These are phyloP conservation scores for Pochonia chlamydosporia DNA, from an alignment of 2,329 filamentous ascomycete genomes.

Conservation along the genomic window DNA sequence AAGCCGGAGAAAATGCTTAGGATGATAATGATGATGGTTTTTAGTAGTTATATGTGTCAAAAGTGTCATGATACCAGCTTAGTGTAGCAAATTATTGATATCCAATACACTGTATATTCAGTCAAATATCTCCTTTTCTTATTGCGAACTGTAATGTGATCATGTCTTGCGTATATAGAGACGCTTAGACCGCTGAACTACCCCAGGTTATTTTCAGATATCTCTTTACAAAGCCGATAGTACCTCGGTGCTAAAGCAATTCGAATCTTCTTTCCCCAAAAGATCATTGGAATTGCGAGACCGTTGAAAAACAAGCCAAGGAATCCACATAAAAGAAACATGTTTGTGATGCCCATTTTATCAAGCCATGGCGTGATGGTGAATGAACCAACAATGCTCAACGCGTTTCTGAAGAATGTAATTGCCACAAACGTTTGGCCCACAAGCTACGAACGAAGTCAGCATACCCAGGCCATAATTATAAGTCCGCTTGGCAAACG, in stretches of 20 bases:
- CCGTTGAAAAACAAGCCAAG: slow-evolving; percentile 18
- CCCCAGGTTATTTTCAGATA: too few relatives aligned
- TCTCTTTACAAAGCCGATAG: too few relatives aligned
- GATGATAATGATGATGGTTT: not conserved
- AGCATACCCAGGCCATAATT: not conserved
- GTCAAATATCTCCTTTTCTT: too few relatives aligned
- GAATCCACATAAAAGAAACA: slow-evolving; percentile 20
- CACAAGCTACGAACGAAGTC: not conserved
- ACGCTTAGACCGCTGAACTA: too few relatives aligned
- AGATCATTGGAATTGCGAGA: slow-evolving; percentile 21
- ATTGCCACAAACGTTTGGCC: slow-evolving; percentile 23
- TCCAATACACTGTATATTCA: not conserved
- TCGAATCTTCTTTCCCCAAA: slow-evolving; percentile 24
- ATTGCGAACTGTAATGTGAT: too few relatives aligned
- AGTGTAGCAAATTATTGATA: not conserved
- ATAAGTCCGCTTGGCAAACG: too few relatives aligned
- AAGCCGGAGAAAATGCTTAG: slow-evolving; percentile 4
- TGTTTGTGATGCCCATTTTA: slow-evolving; percentile 22
- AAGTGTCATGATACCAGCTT: not conserved
- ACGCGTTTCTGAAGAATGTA: slow-evolving; percentile 24
- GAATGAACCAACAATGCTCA: slow-evolving; percentile 23
- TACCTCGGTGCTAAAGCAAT: not conserved
- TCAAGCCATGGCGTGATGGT: slow-evolving; percentile 24
- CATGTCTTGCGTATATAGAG: too few relatives aligned
- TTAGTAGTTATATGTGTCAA: not conserved